Evolutionary conservation across 495 filamentous ascomycete genomes (phyloP).

Genomic region (Copromyces sp.): DNA sequence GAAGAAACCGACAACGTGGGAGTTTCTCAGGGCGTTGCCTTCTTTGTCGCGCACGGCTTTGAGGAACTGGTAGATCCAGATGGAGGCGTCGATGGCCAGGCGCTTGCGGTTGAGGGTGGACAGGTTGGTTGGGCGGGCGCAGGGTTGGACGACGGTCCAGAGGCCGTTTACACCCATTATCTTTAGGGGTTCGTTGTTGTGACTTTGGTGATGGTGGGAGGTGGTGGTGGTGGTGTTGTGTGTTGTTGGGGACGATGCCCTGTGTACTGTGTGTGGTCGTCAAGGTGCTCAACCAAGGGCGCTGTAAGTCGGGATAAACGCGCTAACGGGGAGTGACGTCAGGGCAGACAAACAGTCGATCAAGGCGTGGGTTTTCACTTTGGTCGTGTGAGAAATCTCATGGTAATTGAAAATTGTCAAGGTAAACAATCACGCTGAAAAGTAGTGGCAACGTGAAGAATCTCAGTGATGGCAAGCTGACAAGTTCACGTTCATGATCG

Average conservation of each 20-base stretch:
- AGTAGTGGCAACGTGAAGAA: background rate
- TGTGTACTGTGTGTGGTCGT: background rate
- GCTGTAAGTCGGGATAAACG: background rate
- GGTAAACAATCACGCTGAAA: background rate
- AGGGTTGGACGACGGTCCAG: slow-evolving; percentile 89
- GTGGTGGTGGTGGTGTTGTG: background rate
- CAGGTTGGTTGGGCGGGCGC: slow-evolving; percentile 81
- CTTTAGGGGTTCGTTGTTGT: background rate
- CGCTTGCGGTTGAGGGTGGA: slow-evolving; percentile 92
- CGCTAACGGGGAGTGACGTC: background rate
- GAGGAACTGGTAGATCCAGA: slow-evolving; percentile 99
- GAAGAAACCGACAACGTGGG: slow-evolving; percentile 95
- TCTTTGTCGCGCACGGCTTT: slow-evolving; percentile 98
- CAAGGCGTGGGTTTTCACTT: background rate
- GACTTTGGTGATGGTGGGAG: too few relatives aligned
- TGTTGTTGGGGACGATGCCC: background rate
- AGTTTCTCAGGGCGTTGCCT: slow-evolving; percentile 90
- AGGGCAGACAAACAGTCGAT: background rate
- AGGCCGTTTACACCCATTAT: slow-evolving; percentile 92
- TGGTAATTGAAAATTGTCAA: background rate
- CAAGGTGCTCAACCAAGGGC: slow-evolving; percentile 1
- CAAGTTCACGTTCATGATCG: background rate
- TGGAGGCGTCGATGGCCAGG: slow-evolving; percentile 92
- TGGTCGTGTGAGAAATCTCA: background rate
- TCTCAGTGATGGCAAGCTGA: background rate